Base-by-base conservation (phyloP, 805 yeast species). In the Teunomyces barrocoloradensis region DNA sequence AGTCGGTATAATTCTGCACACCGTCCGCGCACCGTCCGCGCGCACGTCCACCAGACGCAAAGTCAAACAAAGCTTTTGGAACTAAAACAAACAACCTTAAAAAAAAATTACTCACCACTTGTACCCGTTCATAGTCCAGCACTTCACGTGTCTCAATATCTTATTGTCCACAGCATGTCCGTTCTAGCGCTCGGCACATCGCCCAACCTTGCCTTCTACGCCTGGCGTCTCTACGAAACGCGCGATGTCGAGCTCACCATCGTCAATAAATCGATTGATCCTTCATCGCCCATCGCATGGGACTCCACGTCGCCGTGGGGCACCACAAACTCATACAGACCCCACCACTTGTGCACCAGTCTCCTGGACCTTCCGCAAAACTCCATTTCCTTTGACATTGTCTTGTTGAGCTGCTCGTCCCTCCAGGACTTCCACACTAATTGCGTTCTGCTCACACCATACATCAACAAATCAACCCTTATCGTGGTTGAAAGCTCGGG, bases 401-500 rank as follows among this genome's bases (percentile, higher is more conserved):
- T 71, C 23, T 47, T 73, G n/a, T 37, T 73, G 38, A 59, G 66
- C 48, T 64, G 67, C 42, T 47, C 62, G 25, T 64, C 73, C 12
- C 60, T 73, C 35, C 77, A 73, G 54, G 69, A 65, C 52, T 69
- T 72, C 52, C 77, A 69, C 55, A 48, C 53, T 7, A 40, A 54
- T 12, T 61, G 71, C 42, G 47, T 53, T 13, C 54, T 49, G 25
- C 48, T 71, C 28, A 53, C 49, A 23, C 65, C 67, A 3, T 61
- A 49, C 43, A 49, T 72, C 17, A 51, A 60, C 39, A 45, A 53
- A 6, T 51, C 75, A 61, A 75, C 89, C 21, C 68, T 82, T 29
- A 66, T 87, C 2, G 67, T 86, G 21, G 67, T 87, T 32, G 95
- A 87, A 65, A 78, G 84, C 42, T 80, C 89, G 1, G 88, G 89